Evolutionary conservation across 2,329 filamentous ascomycete genomes (phyloP).

Genomic region (Penicillium sp.): DNA sequence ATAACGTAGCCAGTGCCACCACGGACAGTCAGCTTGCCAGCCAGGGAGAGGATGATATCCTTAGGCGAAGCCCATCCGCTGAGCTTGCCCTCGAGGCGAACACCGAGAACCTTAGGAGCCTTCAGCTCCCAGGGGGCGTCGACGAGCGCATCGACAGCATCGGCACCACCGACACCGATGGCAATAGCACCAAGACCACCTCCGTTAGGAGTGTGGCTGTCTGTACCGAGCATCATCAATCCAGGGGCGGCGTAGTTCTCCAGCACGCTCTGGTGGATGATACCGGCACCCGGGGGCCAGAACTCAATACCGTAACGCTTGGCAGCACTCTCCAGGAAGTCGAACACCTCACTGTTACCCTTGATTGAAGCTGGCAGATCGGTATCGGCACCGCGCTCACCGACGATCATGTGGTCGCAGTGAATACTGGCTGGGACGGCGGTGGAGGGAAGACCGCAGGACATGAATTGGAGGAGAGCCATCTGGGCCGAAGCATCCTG

Average conservation of each 20-base stretch:
- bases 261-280: conserved; percentile 95
- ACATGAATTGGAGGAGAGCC: conserved; percentile 98
- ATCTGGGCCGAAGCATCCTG: conserved; percentile 98
- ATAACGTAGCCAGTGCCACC: conserved; percentile 94
- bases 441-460: conserved; percentile 82
- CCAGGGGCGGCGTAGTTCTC: conserved; percentile 98
- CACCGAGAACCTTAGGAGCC: conserved; percentile 70
- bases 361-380: conserved; percentile 83
- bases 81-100: conserved; percentile 61
- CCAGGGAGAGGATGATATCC: conserved; percentile 88
- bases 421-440: conserved; percentile 96
- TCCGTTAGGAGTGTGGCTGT: conserved; percentile 96
- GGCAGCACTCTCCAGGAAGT: conserved; percentile 89
- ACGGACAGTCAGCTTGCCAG: conserved; percentile 84
- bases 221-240: conserved; percentile 97
- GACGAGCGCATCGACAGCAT: conserved; percentile 94
- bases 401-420: conserved; percentile 98
- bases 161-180: conserved; percentile 94
- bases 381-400: conserved; percentile 80
- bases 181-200: conserved; percentile 92
- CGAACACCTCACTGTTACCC: conserved; percentile 95
- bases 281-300: conserved; percentile 90
- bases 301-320: conserved; percentile 94
- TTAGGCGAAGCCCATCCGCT: conserved; percentile 92
- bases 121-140: conserved; percentile 97